Evolutionary conservation across 169 alveolate species (phyloP).

Genomic region (Eimeria falciformis): DNA sequence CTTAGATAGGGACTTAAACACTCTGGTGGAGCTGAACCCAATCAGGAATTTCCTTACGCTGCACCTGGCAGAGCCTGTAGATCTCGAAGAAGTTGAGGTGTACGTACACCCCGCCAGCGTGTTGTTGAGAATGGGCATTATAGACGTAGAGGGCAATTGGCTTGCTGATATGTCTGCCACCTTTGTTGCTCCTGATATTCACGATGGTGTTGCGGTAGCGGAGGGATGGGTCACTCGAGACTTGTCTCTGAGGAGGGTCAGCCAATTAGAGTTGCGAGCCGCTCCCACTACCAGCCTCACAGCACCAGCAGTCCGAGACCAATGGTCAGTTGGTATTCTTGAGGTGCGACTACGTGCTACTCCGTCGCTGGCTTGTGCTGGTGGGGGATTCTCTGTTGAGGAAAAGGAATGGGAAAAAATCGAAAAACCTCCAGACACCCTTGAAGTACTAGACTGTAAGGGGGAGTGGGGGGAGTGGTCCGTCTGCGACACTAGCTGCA

Average conservation of each 20-base stretch:
- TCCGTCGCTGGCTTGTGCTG: slow-evolving; percentile 45
- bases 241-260: slow-evolving; percentile 57
- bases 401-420: slow-evolving; percentile 26
- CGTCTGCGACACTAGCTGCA: slow-evolving; percentile 34
- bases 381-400: slow-evolving; percentile 33
- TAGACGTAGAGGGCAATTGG: slow-evolving; percentile 29
- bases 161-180: not conserved
- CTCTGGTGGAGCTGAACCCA: slow-evolving; percentile 9
- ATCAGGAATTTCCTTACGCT: not conserved
- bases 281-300: slow-evolving; percentile 11
- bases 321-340: slow-evolving; percentile 45
- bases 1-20: not conserved
- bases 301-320: not conserved
- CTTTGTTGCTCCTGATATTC: slow-evolving; percentile 15
- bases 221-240: slow-evolving; percentile 54
- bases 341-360: slow-evolving; percentile 51
- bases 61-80: slow-evolving; percentile 33
- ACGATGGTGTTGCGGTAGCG: not conserved
- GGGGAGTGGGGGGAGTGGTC: slow-evolving; percentile 65
- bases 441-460: slow-evolving; percentile 27
- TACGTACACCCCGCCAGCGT: slow-evolving; percentile 17
- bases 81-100: slow-evolving; percentile 51
- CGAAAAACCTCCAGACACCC: not conserved
- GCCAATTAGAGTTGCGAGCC: slow-evolving; percentile 12
- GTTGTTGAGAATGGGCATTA: not conserved